These are phyloP conservation scores for Chiua virens DNA, from an alignment of 768 basidiomycete genomes.

Conservation along the genomic window DNA sequence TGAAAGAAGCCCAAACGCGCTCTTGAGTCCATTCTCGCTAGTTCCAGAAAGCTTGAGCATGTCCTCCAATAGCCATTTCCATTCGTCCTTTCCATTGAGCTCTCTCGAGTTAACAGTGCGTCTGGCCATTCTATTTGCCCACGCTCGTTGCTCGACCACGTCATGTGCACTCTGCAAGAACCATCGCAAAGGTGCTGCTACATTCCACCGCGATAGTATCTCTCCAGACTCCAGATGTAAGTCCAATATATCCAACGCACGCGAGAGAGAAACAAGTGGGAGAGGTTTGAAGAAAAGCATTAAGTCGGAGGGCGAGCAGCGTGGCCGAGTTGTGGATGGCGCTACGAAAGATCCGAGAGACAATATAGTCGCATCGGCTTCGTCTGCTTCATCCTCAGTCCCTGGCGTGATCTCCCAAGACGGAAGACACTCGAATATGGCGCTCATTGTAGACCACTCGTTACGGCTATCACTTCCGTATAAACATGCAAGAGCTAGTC, in stretches of 20 bases:
- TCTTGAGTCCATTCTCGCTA: constrained; percentile 61
- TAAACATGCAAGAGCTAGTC: constrained; percentile 82
- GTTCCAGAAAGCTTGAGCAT: constrained; percentile 78
- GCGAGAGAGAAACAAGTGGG: constrained; percentile 70
- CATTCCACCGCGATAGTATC: constrained; percentile 85
- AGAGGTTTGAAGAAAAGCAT: constrained; percentile 82
- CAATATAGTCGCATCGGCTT: constrained; percentile 76
- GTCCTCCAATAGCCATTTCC: constrained; percentile 87
- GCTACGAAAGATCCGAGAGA: constrained; percentile 80
- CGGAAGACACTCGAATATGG: constrained; percentile 94
- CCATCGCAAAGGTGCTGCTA: constrained; percentile 83
- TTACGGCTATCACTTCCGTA: constrained; percentile 77
- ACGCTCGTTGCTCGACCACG: constrained; percentile 67
- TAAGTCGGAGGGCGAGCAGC: constrained; percentile 65
- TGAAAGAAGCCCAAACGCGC: constrained; percentile 79
- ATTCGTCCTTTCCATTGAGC: constrained; percentile 66
- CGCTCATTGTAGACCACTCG: constrained; percentile 83
- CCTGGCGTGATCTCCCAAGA: constrained; percentile 71
- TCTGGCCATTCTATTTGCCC: constrained; percentile 86
- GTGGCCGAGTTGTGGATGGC: constrained; percentile 62
- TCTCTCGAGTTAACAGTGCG: constrained; percentile 59
- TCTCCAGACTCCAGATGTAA: constrained; percentile 94
- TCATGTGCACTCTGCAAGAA: constrained; percentile 78
- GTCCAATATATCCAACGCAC: constrained; percentile 87
- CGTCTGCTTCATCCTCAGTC: constrained; percentile 67